Base-by-base conservation (phyloP, 345 rosid species). In the Microcos paniculata region DNA sequence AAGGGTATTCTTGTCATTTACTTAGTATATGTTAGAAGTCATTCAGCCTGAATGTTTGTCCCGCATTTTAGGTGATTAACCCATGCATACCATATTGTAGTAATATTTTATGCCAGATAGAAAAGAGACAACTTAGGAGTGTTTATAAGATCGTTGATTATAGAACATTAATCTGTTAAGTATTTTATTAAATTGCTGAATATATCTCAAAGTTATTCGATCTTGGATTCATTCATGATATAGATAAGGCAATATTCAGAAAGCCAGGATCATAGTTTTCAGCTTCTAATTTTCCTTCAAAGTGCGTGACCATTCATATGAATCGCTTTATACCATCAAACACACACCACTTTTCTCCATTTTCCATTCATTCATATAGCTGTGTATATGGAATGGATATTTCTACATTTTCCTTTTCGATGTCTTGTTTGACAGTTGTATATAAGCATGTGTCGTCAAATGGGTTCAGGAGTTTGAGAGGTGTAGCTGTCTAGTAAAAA, bases 1-100 rank as follows among this genome's bases (percentile, higher is more conserved):
- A 93, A 89, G 89, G 99, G 98, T 95, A 82, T 58, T 46, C 33
- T 28, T 8, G 56, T 76, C 10, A 48, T 13, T 65, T 52, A 51
- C 35, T 61, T 28, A 0, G 14, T 59, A n/a, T 52, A 35, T 65
- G 45, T 67, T 14, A n/a, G n/a, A 13, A 38, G 16, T 67, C 49
- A 63, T 11, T 7, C 59, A 49, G 19, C 59, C 66, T 70, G 65
- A 71, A 8, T 28, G 38, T 58, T 42, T 35, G 6, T 35, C 40
- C 40, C 40, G 6, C 1, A 2, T 35, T 35, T 35, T 4, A 35
- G 40, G 40, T 35, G 40, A 35, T 48, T 16, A 53, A 53, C 15
- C 23, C 23, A n/a, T 55, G 26, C 11, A 55, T 0, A n/a, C 24
- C 21, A 8, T 53, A 53, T 21, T 53, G n/a, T n/a, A n/a, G 26